Conservation (phyloP, 1,284 basidiomycete species). For the Anthracocystis panici-leucophaei region DNA sequence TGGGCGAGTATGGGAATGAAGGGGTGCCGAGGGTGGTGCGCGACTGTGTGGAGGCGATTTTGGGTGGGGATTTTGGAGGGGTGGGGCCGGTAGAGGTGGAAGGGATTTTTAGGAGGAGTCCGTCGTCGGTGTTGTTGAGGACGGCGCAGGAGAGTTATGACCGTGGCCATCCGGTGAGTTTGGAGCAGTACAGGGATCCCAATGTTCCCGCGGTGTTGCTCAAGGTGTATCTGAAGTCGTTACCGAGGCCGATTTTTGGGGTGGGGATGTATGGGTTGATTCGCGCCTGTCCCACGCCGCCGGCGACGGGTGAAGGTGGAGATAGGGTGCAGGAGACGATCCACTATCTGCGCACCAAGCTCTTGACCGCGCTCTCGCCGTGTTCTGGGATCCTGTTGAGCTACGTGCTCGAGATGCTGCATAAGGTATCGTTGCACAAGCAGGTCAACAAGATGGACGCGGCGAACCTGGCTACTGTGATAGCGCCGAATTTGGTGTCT, state of each 20-base stretch:
- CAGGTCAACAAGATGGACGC: constrained; percentile 82
- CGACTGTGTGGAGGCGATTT: constrained; percentile 79
- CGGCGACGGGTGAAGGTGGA: not conserved
- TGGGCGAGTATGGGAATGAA: constrained; percentile 81
- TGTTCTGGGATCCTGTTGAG: constrained; percentile 81
- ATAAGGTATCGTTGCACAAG: constrained; percentile 79
- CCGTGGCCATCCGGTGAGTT: constrained; percentile 81
- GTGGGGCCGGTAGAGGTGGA: constrained; percentile 77
- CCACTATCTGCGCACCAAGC: constrained; percentile 44
- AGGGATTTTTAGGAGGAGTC: constrained; percentile 83
- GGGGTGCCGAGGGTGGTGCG: constrained; percentile 81
- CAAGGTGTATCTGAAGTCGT: constrained; percentile 84
- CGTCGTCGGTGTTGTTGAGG: constrained; percentile 77
- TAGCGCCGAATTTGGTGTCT: constrained; percentile 78
- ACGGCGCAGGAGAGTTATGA: constrained; percentile 84
- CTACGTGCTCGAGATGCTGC: constrained; percentile 79
- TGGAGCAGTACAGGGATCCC: constrained; percentile 80
- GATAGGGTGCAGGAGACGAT: constrained; percentile 73
- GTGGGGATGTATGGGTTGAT: constrained; percentile 78
- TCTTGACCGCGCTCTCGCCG: constrained; percentile 75
- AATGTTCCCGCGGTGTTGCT: constrained; percentile 84
- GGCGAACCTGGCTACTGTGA: constrained; percentile 81
- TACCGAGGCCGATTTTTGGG: constrained; percentile 81
- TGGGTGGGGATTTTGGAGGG: constrained; percentile 25
- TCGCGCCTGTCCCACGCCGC: constrained; percentile 75